Evolutionary conservation across 345 rosid species (phyloP), one percentile per base, ranked within the genome.

Genomic region (Barbarea vulgaris): DNA sequence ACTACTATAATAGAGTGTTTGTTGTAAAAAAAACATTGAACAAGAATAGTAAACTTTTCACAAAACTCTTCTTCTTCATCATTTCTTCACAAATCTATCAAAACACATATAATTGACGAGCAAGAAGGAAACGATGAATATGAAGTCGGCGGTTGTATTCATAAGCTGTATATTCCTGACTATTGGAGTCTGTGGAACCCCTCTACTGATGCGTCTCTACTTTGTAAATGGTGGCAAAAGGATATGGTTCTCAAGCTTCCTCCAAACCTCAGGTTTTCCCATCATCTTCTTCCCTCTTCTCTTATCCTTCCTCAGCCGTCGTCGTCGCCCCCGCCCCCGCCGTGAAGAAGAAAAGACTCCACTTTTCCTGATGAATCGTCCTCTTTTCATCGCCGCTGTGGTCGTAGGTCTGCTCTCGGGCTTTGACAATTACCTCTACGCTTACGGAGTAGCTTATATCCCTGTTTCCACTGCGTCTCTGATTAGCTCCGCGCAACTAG

Each of bases 381-480:
- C 28, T 34, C 50, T 88, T 17, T 69, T 76, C 58, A 4, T 84
- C 63, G 82, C 84, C 3, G 58, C 90, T 10, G 70, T 89, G 1
- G 52, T 81, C 39, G 10, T 85, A 7, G 97, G 95, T 13, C 1
- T 83, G 11, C 73, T 89, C 12, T 67, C 72, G 0, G 97, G 95
- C 22, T 27, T 91, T 6, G 93, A 87, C 56, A 73, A 89, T 75
- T 91, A 85, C 78, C 80, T 91, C 53, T 89, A 89, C 75, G 78
- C 93, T 22, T 89, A 85, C 13, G 97, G 97, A 3, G 7, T 85
- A 33, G 85, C 86, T 14, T 84, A 81, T 18, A 82, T 91, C 19
- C 95, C 97, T 1, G 86, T 87, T 66, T 89, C 97, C 1, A 91
- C 95, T 3, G 79, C 95, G 2, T 22, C 95, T 51, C 64, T 89